These are phyloP conservation scores for Diaporthe velutina DNA, from an alignment of 2,329 filamentous ascomycete species.

Conservation along the genomic window DNA sequence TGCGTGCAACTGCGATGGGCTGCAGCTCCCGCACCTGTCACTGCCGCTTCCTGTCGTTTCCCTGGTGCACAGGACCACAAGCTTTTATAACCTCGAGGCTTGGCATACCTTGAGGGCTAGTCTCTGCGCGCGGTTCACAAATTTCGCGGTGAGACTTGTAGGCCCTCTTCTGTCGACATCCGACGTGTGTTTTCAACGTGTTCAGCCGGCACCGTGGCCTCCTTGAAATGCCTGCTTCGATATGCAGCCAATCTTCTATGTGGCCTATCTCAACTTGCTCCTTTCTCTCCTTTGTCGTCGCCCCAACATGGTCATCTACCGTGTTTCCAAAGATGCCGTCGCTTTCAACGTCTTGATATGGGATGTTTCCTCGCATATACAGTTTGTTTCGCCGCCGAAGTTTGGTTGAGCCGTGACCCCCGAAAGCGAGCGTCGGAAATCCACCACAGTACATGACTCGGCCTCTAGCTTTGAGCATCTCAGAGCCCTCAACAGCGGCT, in stretches of 20 bases:
- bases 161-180: neutral
- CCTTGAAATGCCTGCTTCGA: neutral
- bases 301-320: neutral
- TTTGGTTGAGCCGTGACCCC: neutral
- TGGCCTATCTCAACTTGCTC: neutral
- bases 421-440: neutral
- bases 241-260: neutral
- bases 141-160: neutral
- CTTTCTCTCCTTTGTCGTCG: neutral
- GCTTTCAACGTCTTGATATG: neutral
- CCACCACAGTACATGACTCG: neutral
- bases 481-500: neutral
- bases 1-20: neutral
- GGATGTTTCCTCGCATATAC: neutral
- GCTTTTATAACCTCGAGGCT: neutral
- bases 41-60: neutral
- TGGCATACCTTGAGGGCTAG: neutral
- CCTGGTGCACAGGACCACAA: neutral
- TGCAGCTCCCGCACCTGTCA: conserved; percentile 8
- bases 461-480: neutral
- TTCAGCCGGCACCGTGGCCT: neutral
- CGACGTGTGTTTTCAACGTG: neutral
- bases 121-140: neutral
- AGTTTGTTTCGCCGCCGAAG: neutral
- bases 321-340: neutral